phyloP scores from a whole-genome alignment of 1,284 basidiomycete species.

The Pterulicium gracile region DNA sequence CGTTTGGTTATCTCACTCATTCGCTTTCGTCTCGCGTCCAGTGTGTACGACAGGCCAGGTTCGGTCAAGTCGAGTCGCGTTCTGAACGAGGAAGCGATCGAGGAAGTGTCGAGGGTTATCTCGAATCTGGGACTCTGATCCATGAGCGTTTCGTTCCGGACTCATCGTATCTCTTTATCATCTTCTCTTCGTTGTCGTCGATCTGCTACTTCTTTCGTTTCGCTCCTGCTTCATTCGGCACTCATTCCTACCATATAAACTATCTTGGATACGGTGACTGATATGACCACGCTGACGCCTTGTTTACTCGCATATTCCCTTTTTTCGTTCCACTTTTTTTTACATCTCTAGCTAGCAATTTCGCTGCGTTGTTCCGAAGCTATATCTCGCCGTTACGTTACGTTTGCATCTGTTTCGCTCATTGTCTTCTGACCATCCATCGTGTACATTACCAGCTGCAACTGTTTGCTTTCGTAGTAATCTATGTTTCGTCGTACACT shows the following conservation, averaged over 20 bases:
- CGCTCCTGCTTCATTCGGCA: neutral
- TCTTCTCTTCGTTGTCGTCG: slow-evolving; percentile 6
- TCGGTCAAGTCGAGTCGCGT: slow-evolving; percentile 23
- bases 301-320: slow-evolving; percentile 10
- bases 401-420: slow-evolving; percentile 11
- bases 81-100: slow-evolving; percentile 51
- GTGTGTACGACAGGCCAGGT: neutral
- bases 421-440: slow-evolving; percentile 16
- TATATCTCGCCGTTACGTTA: slow-evolving; percentile 12
- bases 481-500: neutral
- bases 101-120: slow-evolving; percentile 69
- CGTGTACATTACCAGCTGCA: slow-evolving; percentile 21
- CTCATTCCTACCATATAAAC: neutral
- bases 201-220: neutral
- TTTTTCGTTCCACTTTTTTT: slow-evolving; percentile 11
- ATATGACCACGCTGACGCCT: too few relatives aligned
- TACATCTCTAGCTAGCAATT: slow-evolving; percentile 13
- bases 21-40: slow-evolving; percentile 28
- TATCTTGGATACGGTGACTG: slow-evolving; percentile 6
- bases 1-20: slow-evolving; percentile 53
- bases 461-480: slow-evolving; percentile 13
- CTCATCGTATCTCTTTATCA: slow-evolving; percentile 5
- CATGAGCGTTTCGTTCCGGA: neutral
- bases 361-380: slow-evolving; percentile 15
- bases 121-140: slow-evolving; percentile 68